phyloP scores from a whole-genome alignment of 192 early-diverging fungal genomes.

The Chytriomyces sp. region DNA sequence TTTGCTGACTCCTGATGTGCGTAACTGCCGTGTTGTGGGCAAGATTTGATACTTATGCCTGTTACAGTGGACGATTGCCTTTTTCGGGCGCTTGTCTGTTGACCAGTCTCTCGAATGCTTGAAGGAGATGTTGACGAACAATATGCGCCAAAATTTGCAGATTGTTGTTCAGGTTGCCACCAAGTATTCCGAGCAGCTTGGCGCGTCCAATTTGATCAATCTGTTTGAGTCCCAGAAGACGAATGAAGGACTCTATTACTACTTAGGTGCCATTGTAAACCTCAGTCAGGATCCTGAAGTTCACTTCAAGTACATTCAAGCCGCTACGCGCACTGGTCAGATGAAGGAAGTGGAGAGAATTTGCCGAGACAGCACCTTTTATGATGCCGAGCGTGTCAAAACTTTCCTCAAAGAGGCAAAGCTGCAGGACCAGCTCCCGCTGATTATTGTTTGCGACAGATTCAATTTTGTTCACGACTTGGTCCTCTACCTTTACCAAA shows the following conservation, averaged over 20 bases:
- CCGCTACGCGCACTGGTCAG: slow-evolving; percentile 89
- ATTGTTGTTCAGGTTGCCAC: slow-evolving; percentile 93
- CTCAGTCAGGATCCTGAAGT: slow-evolving; percentile 92
- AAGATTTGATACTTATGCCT: neutral
- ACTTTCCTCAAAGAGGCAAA: slow-evolving; percentile 98
- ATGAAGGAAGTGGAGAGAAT: slow-evolving; percentile 97
- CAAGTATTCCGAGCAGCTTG: slow-evolving; percentile 96
- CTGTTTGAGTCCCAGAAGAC: slow-evolving; percentile 91
- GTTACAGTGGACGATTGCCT: slow-evolving; percentile 79
- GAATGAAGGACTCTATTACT: slow-evolving; percentile 96
- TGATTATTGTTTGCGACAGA: slow-evolving; percentile 99
- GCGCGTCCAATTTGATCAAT: slow-evolving; percentile 82
- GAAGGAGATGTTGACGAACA: slow-evolving; percentile 90
- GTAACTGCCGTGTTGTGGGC: neutral
- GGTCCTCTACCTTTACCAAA: slow-evolving; percentile 94
- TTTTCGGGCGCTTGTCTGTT: slow-evolving; percentile 95
- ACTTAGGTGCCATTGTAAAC: slow-evolving; percentile 94
- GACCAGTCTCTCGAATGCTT: slow-evolving; percentile 94
- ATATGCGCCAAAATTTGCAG: slow-evolving; percentile 94
- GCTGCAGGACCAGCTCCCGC: slow-evolving; percentile 91
- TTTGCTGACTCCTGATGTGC: slow-evolving; percentile 72
- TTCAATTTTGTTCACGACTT: slow-evolving; percentile 97
- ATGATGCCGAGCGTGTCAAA: slow-evolving; percentile 98
- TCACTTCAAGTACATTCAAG: slow-evolving; percentile 99
- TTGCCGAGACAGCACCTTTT: slow-evolving; percentile 93